phyloP scores from a whole-genome alignment of 2,329 filamentous ascomycete genomes.

The Fusarium sp. region DNA sequence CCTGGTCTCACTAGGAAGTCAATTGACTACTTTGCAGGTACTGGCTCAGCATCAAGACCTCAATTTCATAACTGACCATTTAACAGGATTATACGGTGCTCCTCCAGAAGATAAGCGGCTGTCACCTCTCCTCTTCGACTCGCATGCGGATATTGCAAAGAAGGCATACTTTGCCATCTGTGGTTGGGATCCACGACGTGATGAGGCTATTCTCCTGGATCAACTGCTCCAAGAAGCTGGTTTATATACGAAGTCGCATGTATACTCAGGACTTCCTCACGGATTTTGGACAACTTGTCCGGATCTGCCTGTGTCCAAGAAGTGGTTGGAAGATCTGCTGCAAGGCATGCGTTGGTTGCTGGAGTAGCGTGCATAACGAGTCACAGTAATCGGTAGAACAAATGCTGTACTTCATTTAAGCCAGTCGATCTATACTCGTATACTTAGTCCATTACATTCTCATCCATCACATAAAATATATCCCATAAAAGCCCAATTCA shows the following conservation, averaged over 20 bases:
- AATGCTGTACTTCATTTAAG: neutral
- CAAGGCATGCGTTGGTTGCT: conserved; percentile 41
- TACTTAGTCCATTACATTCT: neutral
- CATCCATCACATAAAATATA: neutral
- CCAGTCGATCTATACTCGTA: neutral
- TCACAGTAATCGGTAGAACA: too few relatives aligned
- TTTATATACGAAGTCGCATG: conserved; percentile 54
- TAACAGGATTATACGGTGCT: conserved; percentile 44
- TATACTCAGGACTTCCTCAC: conserved; percentile 59
- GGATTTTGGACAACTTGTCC: conserved; percentile 58
- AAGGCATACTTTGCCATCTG: conserved; percentile 60
- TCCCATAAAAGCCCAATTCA: neutral
- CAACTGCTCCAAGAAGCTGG: conserved; percentile 52
- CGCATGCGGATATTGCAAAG: conserved; percentile 48
- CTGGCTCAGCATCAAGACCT: neutral
- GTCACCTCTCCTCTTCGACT: conserved; percentile 55
- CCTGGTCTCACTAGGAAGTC: conserved; percentile 54
- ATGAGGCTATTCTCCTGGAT: conserved; percentile 63
- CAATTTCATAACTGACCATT: neutral
- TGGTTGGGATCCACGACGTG: conserved; percentile 62
- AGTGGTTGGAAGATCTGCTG: conserved; percentile 50
- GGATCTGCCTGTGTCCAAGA: conserved; percentile 48
- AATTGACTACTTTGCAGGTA: conserved; percentile 53
- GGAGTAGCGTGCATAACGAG: neutral
- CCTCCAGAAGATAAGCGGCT: conserved; percentile 55